Evolutionary conservation across 2,329 filamentous ascomycete genomes (phyloP), one percentile per base, ranked within the genome.

Genomic region (Lachnellula occidentalis): DNA sequence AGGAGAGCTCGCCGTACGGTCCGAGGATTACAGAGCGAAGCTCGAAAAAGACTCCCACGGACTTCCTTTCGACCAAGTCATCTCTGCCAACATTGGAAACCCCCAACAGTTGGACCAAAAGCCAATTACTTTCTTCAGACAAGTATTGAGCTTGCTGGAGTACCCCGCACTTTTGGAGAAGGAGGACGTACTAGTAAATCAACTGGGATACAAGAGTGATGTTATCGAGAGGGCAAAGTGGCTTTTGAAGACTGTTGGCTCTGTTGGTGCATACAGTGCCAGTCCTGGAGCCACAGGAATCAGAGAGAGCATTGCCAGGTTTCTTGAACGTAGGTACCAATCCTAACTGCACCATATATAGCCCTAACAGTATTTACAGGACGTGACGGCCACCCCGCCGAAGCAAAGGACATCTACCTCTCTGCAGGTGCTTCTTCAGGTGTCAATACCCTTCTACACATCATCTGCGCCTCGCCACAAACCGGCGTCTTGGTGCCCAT

Each of bases 101-200:
- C 94, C 94, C 4, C 94, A 99, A 75, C 94, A 99, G 76, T 84
- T 99, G 60, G 94, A 96, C 75, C 94, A 99, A 80, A 95, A 97
- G 79, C 94, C 94, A 67, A 92, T 99, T 67, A 99, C 94, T 64
- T 99, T 96, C 80, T 96, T 99, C 83, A 86, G 94, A 65, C 92
- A 99, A 76, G 94, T 99, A 27, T 81, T 94, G 67, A 95, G 90
- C 74, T 73, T 99, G 59, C 74, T 97, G 56, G 94, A 99, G 78
- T 92, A 97, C 77, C 94, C 94, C 1, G 71, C 78, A 54, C 78
- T 99, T 34, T 79, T 99, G 57, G 81, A 96, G 68, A 86, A 95
- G 65, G 84, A 90, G 71, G 82, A 92, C 61, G 85, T 87, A n/a
- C 76, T 97, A 60, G 74, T 85, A 68, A 81, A 85, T 54, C 72